A percentile compares a stretch with the other conserved stretches of the same genome.
Evolutionary conservation across 768 basidiomycete genomes (phyloP).

Genomic region (Mrakia hoshinonis): DNA sequence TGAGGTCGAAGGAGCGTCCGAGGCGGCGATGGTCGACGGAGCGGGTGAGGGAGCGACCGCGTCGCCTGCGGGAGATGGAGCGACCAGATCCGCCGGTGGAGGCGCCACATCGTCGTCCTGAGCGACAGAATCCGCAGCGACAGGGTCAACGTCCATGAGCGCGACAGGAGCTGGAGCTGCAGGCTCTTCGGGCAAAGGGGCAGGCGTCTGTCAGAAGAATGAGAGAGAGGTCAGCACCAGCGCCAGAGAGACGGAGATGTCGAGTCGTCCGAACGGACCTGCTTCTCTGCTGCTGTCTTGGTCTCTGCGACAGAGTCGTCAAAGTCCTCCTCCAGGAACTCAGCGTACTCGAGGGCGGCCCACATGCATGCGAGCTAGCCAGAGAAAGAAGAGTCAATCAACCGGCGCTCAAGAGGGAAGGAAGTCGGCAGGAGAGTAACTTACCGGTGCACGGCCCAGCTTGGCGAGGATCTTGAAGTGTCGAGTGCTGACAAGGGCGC

Average conservation of each 20-base stretch:
- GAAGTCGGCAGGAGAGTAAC: neutral
- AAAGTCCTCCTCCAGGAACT: neutral
- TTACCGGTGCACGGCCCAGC: neutral
- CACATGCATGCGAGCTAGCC: neutral
- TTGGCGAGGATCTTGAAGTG: slow-evolving; percentile 1
- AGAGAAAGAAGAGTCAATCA: neutral
- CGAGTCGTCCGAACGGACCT: neutral
- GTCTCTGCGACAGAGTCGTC: neutral
- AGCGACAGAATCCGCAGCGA: neutral
- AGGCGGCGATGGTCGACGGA: neutral
- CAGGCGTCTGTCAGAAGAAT: neutral
- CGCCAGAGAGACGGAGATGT: neutral
- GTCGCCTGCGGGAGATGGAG: neutral
- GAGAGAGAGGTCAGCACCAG: neutral
- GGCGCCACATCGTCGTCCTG: neutral
- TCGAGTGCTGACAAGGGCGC: neutral
- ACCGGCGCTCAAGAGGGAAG: neutral
- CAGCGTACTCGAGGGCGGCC: neutral
- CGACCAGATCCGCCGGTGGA: neutral
- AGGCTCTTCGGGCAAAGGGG: neutral
- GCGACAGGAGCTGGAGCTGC: neutral
- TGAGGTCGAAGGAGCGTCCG: neutral
- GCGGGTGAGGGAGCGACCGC: neutral
- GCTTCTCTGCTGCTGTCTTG: neutral
- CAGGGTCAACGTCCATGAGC: neutral